phyloP scores from a whole-genome alignment of 139 green algal genomes.

The Yamagishiella unicocca region DNA sequence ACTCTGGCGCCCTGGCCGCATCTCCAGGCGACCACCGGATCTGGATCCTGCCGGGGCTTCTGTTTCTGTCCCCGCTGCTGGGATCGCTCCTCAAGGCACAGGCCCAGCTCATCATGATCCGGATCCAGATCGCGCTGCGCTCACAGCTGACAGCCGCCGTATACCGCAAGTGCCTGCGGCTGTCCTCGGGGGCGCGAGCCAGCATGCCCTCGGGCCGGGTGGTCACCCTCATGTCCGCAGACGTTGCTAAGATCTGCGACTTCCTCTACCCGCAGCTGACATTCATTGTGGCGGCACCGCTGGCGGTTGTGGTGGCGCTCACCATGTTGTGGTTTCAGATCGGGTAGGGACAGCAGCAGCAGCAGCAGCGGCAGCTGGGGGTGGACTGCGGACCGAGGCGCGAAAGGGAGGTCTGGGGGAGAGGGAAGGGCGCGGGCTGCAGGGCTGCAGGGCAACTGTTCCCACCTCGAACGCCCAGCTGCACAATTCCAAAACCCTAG shows the following conservation, averaged over 20 bases:
- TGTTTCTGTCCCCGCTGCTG: conserved; percentile 36
- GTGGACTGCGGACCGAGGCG: too few species aligned
- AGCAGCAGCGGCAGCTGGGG: too few species aligned
- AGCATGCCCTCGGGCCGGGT: not conserved
- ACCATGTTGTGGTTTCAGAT: conserved; percentile 74
- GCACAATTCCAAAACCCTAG: too few species aligned
- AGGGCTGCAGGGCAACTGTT: too few species aligned
- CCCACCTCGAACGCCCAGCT: too few species aligned
- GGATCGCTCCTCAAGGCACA: conserved; percentile 34
- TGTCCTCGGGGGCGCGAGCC: not conserved
- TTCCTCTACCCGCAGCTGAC: conserved; percentile 41
- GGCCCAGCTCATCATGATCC: conserved; percentile 44
- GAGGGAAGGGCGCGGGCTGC: too few species aligned
- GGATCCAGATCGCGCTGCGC: conserved; percentile 38
- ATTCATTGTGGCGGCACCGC: conserved; percentile 65
- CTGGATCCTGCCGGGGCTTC: conserved; percentile 13
- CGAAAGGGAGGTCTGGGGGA: too few species aligned
- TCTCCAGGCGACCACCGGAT: not conserved
- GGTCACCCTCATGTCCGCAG: conserved; percentile 28
- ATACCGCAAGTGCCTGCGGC: conserved; percentile 46
- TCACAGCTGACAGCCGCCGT: conserved; percentile 29
- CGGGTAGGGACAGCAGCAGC: conserved; percentile 68
- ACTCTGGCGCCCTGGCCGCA: too few species aligned
- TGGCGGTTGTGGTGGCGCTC: conserved; percentile 76
- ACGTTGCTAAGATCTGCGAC: conserved; percentile 29